These are phyloP conservation scores for Flaveria floridana DNA, from an alignment of 140 eudicot genomes.

Conservation along the genomic window DNA sequence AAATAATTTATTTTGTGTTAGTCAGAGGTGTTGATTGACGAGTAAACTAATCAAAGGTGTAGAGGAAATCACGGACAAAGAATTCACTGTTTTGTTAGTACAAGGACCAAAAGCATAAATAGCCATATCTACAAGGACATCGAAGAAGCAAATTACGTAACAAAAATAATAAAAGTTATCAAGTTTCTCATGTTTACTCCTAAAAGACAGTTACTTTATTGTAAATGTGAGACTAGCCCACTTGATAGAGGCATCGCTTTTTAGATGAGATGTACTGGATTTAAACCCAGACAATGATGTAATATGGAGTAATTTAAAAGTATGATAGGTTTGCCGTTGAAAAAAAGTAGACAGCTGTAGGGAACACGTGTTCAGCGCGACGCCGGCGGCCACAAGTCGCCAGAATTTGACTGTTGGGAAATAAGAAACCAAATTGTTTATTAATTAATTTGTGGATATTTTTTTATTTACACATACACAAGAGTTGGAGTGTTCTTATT, in stretches of 20 bases:
- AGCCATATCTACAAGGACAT: neutral
- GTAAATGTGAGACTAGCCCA: too few relatives aligned
- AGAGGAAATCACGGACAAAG: too few relatives aligned
- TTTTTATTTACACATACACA: neutral
- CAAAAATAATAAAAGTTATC: neutral
- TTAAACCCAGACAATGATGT: too few relatives aligned
- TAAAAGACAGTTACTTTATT: slow-evolving; percentile 15
- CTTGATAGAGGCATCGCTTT: too few relatives aligned
- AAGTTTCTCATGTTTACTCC: slow-evolving; percentile 19
- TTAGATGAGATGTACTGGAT: too few relatives aligned
- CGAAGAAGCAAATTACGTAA: neutral
- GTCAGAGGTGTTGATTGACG: too few relatives aligned
- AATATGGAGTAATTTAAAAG: too few relatives aligned
- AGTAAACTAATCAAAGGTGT: too few relatives aligned
- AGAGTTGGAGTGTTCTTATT: slow-evolving; percentile 30
- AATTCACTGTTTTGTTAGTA: too few relatives aligned
- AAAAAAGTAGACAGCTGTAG: slow-evolving; percentile 35
- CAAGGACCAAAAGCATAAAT: neutral
- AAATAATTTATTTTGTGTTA: too few relatives aligned
- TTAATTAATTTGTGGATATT: slow-evolving; percentile 18
- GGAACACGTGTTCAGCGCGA: slow-evolving; percentile 31
- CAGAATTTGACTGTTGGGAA: slow-evolving; percentile 59
- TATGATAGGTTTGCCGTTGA: too few relatives aligned
- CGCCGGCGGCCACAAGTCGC: slow-evolving; percentile 42
- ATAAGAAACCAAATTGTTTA: slow-evolving; percentile 40